Conservation (phyloP, 768 basidiomycete genomes). For the Lanmaoa pseudosensibilis region DNA sequence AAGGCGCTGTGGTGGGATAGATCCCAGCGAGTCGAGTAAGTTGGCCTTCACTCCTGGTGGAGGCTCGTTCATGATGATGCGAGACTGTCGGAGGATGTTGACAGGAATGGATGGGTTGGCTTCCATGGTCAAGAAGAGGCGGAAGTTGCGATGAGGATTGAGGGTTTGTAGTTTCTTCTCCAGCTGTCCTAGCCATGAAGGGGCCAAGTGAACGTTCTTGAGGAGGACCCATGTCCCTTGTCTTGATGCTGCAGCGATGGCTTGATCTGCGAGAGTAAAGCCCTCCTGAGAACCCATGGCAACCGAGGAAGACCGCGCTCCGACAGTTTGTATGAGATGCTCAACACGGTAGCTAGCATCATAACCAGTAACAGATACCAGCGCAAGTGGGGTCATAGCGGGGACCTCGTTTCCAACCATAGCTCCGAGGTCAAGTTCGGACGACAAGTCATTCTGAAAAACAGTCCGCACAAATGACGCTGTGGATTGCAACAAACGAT, state of each 20-base stretch:
- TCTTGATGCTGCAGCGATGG: slow-evolving; percentile 87
- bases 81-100: slow-evolving; percentile 93
- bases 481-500: slow-evolving; percentile 84
- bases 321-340: slow-evolving; percentile 75
- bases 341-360: slow-evolving; percentile 98
- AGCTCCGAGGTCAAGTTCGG: slow-evolving; percentile 70
- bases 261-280: slow-evolving; percentile 93
- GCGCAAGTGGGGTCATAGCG: slow-evolving; percentile 79
- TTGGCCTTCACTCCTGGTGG: slow-evolving; percentile 97
- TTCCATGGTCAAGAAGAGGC: slow-evolving; percentile 98
- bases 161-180: slow-evolving; percentile 96
- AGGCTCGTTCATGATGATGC: slow-evolving; percentile 98
- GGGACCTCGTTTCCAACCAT: slow-evolving; percentile 82
- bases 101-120: slow-evolving; percentile 93
- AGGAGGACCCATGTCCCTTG: slow-evolving; percentile 95
- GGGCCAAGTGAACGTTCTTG: slow-evolving; percentile 96
- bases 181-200: slow-evolving; percentile 92
- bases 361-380: slow-evolving; percentile 93
- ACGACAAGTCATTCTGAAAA: slow-evolving; percentile 80
- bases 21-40: slow-evolving; percentile 82
- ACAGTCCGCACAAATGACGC: slow-evolving; percentile 70
- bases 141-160: slow-evolving; percentile 87
- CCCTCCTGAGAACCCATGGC: slow-evolving; percentile 99
- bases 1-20: slow-evolving; percentile 69
- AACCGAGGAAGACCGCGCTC: slow-evolving; percentile 79